Evolutionary conservation across 2,329 filamentous ascomycete genomes (phyloP).

Genomic region (Paraphaeosphaeria sporulosa): DNA sequence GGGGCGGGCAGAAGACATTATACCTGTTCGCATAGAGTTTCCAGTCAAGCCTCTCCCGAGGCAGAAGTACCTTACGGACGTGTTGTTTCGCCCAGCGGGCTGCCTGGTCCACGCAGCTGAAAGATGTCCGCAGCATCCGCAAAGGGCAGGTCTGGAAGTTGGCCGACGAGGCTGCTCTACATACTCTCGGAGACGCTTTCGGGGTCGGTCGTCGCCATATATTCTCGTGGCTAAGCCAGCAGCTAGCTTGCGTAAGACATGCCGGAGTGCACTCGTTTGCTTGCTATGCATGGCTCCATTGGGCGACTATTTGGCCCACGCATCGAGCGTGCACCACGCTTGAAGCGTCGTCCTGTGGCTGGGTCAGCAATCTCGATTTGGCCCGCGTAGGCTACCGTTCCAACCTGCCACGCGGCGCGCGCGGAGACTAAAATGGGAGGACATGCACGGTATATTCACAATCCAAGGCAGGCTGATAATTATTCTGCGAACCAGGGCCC

Average conservation of each 20-base stretch:
- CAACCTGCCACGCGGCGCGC: slow-evolving; percentile 4
- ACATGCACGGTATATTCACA: neutral
- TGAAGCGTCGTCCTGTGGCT: slow-evolving; percentile 11
- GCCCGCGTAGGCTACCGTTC: neutral
- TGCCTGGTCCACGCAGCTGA: neutral
- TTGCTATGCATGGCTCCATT: neutral
- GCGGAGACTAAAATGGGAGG: neutral
- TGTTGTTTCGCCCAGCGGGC: neutral
- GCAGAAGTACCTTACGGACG: neutral
- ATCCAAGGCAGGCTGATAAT: slow-evolving; percentile 1
- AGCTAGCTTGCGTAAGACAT: slow-evolving; percentile 8
- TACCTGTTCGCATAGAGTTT: neutral
- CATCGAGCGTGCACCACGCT: neutral
- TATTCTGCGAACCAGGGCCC: slow-evolving; percentile 4
- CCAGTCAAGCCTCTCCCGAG: neutral
- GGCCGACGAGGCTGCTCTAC: slow-evolving; percentile 3
- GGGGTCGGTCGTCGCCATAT: neutral
- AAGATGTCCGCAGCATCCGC: slow-evolving; percentile 5
- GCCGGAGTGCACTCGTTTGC: neutral
- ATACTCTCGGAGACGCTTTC: slow-evolving; percentile 6
- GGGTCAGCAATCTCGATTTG: slow-evolving; percentile 13
- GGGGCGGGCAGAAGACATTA: neutral
- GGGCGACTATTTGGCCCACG: neutral
- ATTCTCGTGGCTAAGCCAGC: slow-evolving; percentile 3
- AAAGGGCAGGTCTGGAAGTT: slow-evolving; percentile 5